Evolutionary conservation across 179 eudicot species (phyloP).

Genomic region (Actinidia arguta): DNA sequence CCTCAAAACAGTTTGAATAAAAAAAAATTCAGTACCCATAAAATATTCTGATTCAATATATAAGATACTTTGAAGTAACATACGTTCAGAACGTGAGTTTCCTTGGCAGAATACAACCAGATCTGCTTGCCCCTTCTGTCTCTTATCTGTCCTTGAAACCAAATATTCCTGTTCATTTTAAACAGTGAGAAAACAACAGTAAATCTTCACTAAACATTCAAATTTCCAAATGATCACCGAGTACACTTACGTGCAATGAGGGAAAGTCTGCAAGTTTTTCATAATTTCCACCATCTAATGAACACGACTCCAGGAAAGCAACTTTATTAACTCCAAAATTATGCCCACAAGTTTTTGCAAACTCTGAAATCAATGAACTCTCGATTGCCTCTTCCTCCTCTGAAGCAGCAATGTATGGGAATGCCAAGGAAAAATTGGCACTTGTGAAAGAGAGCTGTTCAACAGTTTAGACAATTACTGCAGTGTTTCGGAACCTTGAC

Average conservation of each 20-base stretch:
- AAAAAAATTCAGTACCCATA: background rate
- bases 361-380: slow-evolving; percentile 66
- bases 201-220: background rate
- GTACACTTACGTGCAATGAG: slow-evolving; percentile 54
- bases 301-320: slow-evolving; percentile 63
- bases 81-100: slow-evolving; percentile 67
- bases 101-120: slow-evolving; percentile 74
- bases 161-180: slow-evolving; percentile 64
- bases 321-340: slow-evolving; percentile 49
- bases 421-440: slow-evolving; percentile 84
- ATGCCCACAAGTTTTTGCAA: slow-evolving; percentile 69
- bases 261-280: slow-evolving; percentile 60
- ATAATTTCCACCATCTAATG: slow-evolving; percentile 62
- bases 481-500: background rate
- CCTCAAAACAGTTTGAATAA: background rate
- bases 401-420: slow-evolving; percentile 72
- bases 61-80: background rate
- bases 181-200: background rate
- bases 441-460: slow-evolving; percentile 71
- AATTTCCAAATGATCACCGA: background rate
- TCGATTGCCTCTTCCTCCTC: slow-evolving; percentile 66
- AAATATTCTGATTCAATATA: background rate
- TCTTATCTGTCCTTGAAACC: slow-evolving; percentile 56
- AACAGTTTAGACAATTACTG: background rate
- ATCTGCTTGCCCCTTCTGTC: slow-evolving; percentile 52